Conservation (phyloP, 805 yeast genomes). For the Metschnikowia kofuensis region DNA sequence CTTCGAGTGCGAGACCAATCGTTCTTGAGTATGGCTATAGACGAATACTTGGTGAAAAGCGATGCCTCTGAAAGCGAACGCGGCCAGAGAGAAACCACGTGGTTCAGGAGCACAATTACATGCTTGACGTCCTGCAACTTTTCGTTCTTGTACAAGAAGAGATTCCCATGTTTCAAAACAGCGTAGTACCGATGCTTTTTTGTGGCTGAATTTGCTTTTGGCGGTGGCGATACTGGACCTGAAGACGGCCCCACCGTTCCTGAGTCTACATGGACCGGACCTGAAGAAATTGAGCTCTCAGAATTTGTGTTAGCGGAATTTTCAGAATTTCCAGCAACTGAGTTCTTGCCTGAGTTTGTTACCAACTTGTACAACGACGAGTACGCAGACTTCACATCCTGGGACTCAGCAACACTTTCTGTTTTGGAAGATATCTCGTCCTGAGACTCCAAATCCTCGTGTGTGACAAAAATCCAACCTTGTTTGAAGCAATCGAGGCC, state of each 20-base stretch:
- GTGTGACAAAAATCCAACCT: constrained; percentile 86
- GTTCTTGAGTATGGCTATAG: constrained; percentile 67
- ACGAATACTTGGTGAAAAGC: constrained; percentile 73
- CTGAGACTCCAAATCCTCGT: constrained; percentile 52
- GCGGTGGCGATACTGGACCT: constrained; percentile 4
- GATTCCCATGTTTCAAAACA: constrained; percentile 79
- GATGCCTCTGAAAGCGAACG: constrained; percentile 68
- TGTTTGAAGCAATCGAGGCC: constrained; percentile 63
- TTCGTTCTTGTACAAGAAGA: constrained; percentile 79
- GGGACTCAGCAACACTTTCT: constrained; percentile 41
- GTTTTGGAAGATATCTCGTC: constrained; percentile 47
- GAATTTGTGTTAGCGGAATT: not conserved
- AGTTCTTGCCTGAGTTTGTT: constrained; percentile 24
- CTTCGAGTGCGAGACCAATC: constrained; percentile 28
- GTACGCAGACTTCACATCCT: constrained; percentile 53
- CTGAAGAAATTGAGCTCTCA: not conserved
- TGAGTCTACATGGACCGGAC: not conserved
- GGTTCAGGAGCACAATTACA: constrained; percentile 72
- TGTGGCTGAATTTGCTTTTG: constrained; percentile 17
- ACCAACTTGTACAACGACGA: constrained; percentile 59
- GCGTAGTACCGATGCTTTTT: constrained; percentile 65
- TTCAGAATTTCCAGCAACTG: not conserved
- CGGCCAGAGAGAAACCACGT: constrained; percentile 84
- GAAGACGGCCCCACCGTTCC: not conserved
- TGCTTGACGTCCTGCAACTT: constrained; percentile 63